Percentiles rank a stretch among this genome's conserved stretches.
These are phyloP conservation scores for Leccinellum luteum DNA, from an alignment of 768 basidiomycete species.

Conservation along the genomic window DNA sequence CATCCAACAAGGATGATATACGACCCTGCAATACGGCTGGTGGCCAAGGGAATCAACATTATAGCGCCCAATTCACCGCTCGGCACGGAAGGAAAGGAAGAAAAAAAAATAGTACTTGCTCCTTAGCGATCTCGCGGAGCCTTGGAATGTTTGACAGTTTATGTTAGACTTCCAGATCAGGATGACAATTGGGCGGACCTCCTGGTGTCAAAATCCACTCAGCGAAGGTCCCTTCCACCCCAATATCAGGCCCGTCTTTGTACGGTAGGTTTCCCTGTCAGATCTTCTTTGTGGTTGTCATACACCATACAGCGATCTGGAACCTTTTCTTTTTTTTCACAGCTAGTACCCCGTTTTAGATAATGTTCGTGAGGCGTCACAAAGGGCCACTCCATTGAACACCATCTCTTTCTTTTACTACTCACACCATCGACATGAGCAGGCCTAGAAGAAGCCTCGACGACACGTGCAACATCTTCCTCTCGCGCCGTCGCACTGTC, in stretches of 20 bases:
- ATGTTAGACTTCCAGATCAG: constrained; percentile 12
- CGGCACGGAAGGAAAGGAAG: constrained; percentile 5
- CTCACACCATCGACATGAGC: constrained; percentile 18
- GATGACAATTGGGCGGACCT: constrained; percentile 29
- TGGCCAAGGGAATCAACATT: neutral
- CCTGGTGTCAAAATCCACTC: constrained; percentile 10
- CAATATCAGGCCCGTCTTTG: constrained; percentile 5
- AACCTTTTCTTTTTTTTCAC: constrained; percentile 20
- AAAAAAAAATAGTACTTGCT: neutral
- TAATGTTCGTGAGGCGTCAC: constrained; percentile 7
- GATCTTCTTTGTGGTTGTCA: constrained; percentile 22
- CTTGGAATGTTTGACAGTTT: constrained; percentile 1
- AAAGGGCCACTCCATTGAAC: constrained; percentile 18
- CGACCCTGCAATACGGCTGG: neutral
- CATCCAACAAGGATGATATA: neutral
- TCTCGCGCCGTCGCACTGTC: constrained; percentile 20
- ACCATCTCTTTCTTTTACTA: constrained; percentile 16
- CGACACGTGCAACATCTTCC: constrained; percentile 29
- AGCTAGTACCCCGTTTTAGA: constrained; percentile 9
- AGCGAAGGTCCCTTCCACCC: constrained; percentile 11
- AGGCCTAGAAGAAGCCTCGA: constrained; percentile 28
- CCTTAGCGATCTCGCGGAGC: neutral
- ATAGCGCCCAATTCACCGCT: neutral
- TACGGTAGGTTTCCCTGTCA: constrained; percentile 3
- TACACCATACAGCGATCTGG: constrained; percentile 4